Conservation (phyloP, 2,329 filamentous ascomycete species). For the Aspergillus sp. region DNA sequence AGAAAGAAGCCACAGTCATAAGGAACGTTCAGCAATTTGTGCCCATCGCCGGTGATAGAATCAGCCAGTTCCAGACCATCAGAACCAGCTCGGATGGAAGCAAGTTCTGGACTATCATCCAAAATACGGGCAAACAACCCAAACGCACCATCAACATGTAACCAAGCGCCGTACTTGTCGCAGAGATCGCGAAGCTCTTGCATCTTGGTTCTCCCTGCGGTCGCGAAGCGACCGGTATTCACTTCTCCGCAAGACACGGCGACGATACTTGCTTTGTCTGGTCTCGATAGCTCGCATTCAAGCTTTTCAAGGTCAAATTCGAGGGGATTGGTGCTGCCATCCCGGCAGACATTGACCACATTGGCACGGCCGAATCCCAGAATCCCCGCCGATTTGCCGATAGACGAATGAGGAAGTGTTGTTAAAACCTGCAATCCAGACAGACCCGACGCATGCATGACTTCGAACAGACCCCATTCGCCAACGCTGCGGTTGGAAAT, state of each 20-base stretch:
- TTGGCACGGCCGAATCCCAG: slow-evolving; percentile 72
- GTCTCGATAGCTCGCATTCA: slow-evolving; percentile 56
- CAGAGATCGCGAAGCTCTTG: slow-evolving; percentile 65
- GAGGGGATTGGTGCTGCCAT: slow-evolving; percentile 55
- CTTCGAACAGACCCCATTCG: slow-evolving; percentile 67
- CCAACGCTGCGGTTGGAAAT: slow-evolving; percentile 54
- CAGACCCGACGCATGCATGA: slow-evolving; percentile 64
- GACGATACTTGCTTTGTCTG: slow-evolving; percentile 68
- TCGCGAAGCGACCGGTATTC: slow-evolving; percentile 82
- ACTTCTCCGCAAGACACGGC: slow-evolving; percentile 84
- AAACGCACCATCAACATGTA: slow-evolving; percentile 90
- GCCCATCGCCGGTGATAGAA: slow-evolving; percentile 81
- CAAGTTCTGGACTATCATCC: slow-evolving; percentile 57
- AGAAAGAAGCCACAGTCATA: slow-evolving; percentile 94
- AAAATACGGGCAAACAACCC: slow-evolving; percentile 76
- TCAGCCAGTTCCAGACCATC: slow-evolving; percentile 77
- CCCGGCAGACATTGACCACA: slow-evolving; percentile 59
- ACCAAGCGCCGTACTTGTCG: slow-evolving; percentile 73
- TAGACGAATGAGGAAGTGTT: slow-evolving; percentile 78
- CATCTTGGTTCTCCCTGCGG: slow-evolving; percentile 57
- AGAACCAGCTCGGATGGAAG: slow-evolving; percentile 48
- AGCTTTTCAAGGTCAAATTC: slow-evolving; percentile 67
- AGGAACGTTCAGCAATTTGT: slow-evolving; percentile 92
- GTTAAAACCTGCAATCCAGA: slow-evolving; percentile 73
- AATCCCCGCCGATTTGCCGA: slow-evolving; percentile 79